Evolutionary conservation across 202 grass and related monocot species (phyloP).

Genomic region (Digitaria exilis): DNA sequence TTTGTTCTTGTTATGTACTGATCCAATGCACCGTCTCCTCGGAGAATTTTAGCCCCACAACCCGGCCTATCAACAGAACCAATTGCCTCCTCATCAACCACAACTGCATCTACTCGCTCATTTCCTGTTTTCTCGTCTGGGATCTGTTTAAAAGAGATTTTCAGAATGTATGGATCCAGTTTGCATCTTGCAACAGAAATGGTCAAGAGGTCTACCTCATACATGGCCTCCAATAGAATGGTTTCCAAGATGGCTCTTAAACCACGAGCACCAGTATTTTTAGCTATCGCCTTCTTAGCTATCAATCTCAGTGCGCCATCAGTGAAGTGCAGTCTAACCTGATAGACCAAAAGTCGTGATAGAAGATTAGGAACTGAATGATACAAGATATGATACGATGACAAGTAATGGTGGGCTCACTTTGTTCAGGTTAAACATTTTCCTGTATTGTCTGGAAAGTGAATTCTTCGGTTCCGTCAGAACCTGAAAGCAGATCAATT

Average conservation of each 20-base stretch:
- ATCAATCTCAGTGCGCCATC: conserved; percentile 70
- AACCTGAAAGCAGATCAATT: conserved; percentile 65
- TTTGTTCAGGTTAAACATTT: conserved; percentile 91
- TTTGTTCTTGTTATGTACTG: conserved; percentile 66
- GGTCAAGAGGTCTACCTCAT: conserved; percentile 71
- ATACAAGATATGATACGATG: conserved; percentile 1
- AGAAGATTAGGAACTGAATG: conserved; percentile 20
- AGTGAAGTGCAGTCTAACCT: conserved; percentile 89
- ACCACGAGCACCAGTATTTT: conserved; percentile 89
- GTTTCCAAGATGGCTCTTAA: conserved; percentile 91
- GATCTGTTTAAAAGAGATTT: conserved; percentile 52
- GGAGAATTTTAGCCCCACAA: conserved; percentile 88
- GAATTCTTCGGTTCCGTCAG: conserved; percentile 94
- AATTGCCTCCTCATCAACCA: conserved; percentile 87
- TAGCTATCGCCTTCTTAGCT: conserved; percentile 81
- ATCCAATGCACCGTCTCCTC: conserved; percentile 76
- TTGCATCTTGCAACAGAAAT: conserved; percentile 15
- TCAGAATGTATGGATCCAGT: conserved; percentile 14
- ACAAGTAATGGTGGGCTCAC: conserved; percentile 48
- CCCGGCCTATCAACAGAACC: conserved; percentile 63
- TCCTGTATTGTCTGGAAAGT: conserved; percentile 94
- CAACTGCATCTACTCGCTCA: conserved; percentile 86
- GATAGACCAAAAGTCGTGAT: neutral
- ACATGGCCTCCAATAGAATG: conserved; percentile 93
- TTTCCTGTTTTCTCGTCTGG: conserved; percentile 74